Evolutionary conservation across 371 early-diverging fungal genomes (phyloP).

Genomic region (Syncephalis plumigaleata): DNA sequence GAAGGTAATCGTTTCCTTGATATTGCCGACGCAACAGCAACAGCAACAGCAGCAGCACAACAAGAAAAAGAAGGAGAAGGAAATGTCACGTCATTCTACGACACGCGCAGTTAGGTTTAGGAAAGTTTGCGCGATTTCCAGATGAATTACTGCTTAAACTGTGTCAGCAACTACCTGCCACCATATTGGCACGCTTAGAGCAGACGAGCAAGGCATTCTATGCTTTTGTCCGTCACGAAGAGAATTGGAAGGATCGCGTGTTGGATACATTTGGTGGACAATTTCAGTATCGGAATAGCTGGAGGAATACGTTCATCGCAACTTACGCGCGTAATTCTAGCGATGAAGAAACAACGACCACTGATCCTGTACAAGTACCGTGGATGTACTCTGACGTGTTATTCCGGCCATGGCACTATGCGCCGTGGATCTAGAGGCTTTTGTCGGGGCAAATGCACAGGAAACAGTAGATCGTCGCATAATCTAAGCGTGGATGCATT

Average conservation of each 20-base stretch:
- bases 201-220: constrained; percentile 21
- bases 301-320: constrained; percentile 25
- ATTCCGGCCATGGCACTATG: constrained; percentile 29
- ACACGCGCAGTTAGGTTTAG: constrained; percentile 15
- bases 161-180: constrained; percentile 11
- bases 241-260: constrained; percentile 26
- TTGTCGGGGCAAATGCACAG: constrained; percentile 11
- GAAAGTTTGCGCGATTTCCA: constrained; percentile 15
- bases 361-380: constrained; percentile 11
- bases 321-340: constrained; percentile 7
- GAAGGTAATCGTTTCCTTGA: constrained; percentile 33
- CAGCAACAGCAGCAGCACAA: no score
- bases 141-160: constrained; percentile 26
- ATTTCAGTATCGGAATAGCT: constrained; percentile 23
- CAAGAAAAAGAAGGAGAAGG: constrained; percentile 9
- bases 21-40: constrained; percentile 7
- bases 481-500: constrained; percentile 20
- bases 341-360: constrained; percentile 6
- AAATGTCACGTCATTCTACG: no score
- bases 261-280: constrained; percentile 22
- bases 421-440: constrained; percentile 23
- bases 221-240: constrained; percentile 24
- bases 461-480: constrained; percentile 29
- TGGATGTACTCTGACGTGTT: constrained; percentile 34
- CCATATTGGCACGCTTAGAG: constrained; percentile 17